phyloP scores from a whole-genome alignment of 257 asterid species.

The Solanum appendiculatum region DNA sequence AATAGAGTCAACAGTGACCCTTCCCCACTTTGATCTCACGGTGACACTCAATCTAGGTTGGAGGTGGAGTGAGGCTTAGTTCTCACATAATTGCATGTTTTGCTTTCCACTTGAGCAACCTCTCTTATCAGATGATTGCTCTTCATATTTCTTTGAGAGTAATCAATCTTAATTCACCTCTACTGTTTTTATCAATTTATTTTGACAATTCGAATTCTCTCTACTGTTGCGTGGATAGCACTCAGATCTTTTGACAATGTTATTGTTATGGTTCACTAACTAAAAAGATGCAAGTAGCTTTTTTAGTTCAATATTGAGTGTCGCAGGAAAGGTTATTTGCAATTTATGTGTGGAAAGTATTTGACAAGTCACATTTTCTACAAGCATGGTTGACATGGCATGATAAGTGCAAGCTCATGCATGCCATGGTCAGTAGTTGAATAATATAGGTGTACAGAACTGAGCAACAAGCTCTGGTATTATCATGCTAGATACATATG shows the following conservation, averaged over 20 bases:
- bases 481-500: not conserved
- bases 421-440: not conserved
- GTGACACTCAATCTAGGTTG: not conserved
- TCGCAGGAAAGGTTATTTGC: not conserved
- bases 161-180: not conserved
- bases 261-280: not conserved
- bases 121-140: not conserved
- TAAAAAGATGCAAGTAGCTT: not conserved
- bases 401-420: not conserved
- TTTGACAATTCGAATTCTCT: not conserved
- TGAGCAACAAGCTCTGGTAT: not conserved
- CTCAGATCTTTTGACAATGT: not conserved
- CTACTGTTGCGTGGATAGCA: not conserved
- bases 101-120: not conserved
- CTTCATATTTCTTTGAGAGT: not conserved
- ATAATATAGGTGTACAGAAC: not conserved
- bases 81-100: not conserved
- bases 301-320: not conserved
- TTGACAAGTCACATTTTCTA: not conserved
- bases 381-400: not conserved
- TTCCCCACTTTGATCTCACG: not conserved
- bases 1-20: not conserved
- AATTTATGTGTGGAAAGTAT: not conserved
- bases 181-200: not conserved
- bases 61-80: not conserved